phyloP scores from a whole-genome alignment of 2,329 filamentous ascomycete species.

The Neopestalotiopsis rosae region DNA sequence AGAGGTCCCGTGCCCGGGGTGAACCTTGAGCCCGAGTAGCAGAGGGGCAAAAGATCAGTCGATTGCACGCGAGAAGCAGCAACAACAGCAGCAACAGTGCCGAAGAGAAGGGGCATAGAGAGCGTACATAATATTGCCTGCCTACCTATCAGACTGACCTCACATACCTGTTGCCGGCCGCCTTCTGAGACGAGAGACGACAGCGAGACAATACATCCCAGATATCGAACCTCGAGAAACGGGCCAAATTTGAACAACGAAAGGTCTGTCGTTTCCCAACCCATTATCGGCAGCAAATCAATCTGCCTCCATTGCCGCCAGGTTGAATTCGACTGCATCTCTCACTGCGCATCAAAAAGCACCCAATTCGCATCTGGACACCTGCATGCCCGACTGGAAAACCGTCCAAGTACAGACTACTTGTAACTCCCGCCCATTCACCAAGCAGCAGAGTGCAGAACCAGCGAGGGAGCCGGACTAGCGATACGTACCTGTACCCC shows the following conservation, averaged over 20 bases:
- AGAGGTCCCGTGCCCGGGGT: slow-evolving; percentile 10
- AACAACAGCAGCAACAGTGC: neutral
- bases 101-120: neutral
- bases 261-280: neutral
- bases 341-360: slow-evolving; percentile 6
- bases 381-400: slow-evolving; percentile 5
- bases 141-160: no score
- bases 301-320: slow-evolving; percentile 7
- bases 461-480: neutral
- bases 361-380: slow-evolving; percentile 8
- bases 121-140: neutral
- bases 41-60: slow-evolving; percentile 15
- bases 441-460: neutral
- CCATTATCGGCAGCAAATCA: slow-evolving; percentile 9
- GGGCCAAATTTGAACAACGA: neutral
- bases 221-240: slow-evolving; percentile 1
- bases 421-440: neutral
- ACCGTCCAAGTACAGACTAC: neutral
- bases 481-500: slow-evolving; percentile 11
- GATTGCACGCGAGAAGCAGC: slow-evolving; percentile 7
- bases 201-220: neutral
- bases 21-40: slow-evolving; percentile 9
- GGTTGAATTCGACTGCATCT: neutral
- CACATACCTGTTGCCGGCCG: neutral
- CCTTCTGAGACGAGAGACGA: neutral